Evolutionary conservation across 352 stramenopile genomes (phyloP).

Genomic region (Phytopythium chamaehyphon): DNA sequence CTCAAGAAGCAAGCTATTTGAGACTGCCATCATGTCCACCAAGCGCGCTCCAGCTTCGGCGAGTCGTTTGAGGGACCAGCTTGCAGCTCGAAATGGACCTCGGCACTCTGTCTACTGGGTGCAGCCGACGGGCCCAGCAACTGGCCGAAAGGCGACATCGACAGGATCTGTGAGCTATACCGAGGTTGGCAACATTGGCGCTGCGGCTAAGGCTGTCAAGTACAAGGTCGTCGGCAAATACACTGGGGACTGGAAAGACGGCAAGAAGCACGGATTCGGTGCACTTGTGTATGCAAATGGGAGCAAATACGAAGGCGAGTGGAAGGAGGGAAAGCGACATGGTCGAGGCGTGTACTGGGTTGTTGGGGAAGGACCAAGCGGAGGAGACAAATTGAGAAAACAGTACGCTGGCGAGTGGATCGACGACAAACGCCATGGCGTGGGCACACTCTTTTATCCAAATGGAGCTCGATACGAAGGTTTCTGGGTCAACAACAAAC

Average conservation of each 20-base stretch:
- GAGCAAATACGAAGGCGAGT: constrained; percentile 90
- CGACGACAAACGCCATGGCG: constrained; percentile 64
- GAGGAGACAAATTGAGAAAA: constrained; percentile 55
- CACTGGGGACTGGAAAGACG: constrained; percentile 92
- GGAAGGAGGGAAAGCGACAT: constrained; percentile 72
- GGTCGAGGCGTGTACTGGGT: constrained; percentile 83
- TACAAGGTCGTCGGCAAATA: constrained; percentile 82
- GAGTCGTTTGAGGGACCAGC: constrained; percentile 46
- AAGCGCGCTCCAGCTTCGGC: constrained; percentile 17
- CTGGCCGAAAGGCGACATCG: constrained; percentile 23
- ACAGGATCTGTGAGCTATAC: constrained; percentile 28
- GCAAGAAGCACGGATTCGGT: constrained; percentile 91
- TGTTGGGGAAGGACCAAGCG: constrained; percentile 26
- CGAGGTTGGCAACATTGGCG: constrained; percentile 30
- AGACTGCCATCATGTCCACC: constrained; percentile 10
- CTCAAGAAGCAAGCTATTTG: no score
- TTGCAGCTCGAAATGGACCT: constrained; percentile 57
- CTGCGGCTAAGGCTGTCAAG: constrained; percentile 32
- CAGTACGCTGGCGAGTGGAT: constrained; percentile 83
- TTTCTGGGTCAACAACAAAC: constrained; percentile 69
- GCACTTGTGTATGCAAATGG: constrained; percentile 87
- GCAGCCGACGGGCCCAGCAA: constrained; percentile 29
- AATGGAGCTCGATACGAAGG: constrained; percentile 82
- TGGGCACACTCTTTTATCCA: constrained; percentile 80
- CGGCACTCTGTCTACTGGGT: constrained; percentile 84